phyloP scores from a whole-genome alignment of 257 asterid species.

The Solanum sejunctum region DNA sequence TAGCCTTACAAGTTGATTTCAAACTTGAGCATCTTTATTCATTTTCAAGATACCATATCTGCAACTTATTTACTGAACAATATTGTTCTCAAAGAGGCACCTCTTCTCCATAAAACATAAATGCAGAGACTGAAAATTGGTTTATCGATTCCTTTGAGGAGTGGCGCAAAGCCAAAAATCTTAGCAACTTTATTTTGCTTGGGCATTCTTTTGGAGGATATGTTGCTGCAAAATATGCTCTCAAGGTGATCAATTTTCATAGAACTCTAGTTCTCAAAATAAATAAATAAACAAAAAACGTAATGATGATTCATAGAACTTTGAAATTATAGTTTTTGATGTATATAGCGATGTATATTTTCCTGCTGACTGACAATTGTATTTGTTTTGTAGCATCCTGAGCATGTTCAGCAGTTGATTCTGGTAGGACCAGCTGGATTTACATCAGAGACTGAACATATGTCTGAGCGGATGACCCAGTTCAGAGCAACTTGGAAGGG shows the following conservation, averaged over 20 bases:
- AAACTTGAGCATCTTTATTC: not conserved
- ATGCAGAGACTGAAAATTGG: slow-evolving; percentile 89
- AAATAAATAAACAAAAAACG: not conserved
- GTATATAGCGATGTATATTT: not conserved
- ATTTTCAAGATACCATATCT: not conserved
- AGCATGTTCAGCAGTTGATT: slow-evolving; percentile 74
- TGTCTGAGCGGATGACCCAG: slow-evolving; percentile 42
- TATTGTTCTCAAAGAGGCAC: not conserved
- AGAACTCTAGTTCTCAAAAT: not conserved
- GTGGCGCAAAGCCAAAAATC: slow-evolving; percentile 88
- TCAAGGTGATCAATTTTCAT: slow-evolving; percentile 37
- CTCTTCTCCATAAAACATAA: not conserved
- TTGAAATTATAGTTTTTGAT: not conserved
- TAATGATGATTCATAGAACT: not conserved
- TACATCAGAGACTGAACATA: slow-evolving; percentile 60
- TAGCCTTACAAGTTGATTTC: slow-evolving; percentile 1
- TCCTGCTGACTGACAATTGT: not conserved
- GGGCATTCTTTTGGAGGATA: slow-evolving; percentile 99
- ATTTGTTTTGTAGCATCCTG: slow-evolving; percentile 61
- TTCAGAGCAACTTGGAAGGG: slow-evolving; percentile 91
- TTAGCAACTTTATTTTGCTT: slow-evolving; percentile 77
- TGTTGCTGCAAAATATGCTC: slow-evolving; percentile 86
- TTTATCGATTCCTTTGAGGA: slow-evolving; percentile 78
- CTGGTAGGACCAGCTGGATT: slow-evolving; percentile 97
- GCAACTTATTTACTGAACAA: not conserved